Evolutionary conservation across 2,329 filamentous ascomycete genomes (phyloP).

Genomic region (Alternaria infectoria): DNA sequence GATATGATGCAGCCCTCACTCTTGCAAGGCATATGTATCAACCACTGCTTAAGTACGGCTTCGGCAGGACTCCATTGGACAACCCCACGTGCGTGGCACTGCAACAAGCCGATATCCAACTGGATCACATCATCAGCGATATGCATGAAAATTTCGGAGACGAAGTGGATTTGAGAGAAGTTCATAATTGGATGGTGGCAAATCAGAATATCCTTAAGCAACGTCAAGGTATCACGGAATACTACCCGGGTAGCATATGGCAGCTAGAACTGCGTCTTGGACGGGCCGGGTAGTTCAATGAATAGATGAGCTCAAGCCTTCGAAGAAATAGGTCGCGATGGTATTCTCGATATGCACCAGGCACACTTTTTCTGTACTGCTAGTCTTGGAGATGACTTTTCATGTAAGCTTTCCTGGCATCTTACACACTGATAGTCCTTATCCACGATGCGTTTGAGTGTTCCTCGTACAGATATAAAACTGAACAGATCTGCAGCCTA

Average conservation of each 20-base stretch:
- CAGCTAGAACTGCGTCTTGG: too few species aligned
- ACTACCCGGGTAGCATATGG: too few species aligned
- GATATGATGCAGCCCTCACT: neutral
- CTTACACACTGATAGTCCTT: rapidly evolving
- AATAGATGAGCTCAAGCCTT: neutral
- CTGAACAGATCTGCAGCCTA: neutral
- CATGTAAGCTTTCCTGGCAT: neutral
- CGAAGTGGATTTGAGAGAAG: neutral
- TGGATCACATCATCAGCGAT: rapidly evolving
- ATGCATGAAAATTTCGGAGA: neutral
- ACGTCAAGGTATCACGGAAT: too few species aligned
- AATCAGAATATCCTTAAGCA: too few species aligned
- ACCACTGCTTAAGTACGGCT: too few species aligned
- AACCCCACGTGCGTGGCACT: rapidly evolving
- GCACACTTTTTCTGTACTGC: neutral
- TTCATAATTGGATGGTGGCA: too few species aligned
- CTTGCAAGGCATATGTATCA: neutral
- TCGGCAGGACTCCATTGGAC: too few species aligned
- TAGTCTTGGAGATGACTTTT: neutral
- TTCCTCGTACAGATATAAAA: neutral
- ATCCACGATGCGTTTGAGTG: neutral
- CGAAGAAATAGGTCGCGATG: neutral
- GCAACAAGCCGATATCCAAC: neutral
- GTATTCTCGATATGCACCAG: neutral
- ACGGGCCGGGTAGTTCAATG: too few species aligned